Percentiles rank a stretch among this genome's conserved stretches.
Conservation (phyloP, 371 early-diverging fungal species). For the Mucor plumbeus region DNA sequence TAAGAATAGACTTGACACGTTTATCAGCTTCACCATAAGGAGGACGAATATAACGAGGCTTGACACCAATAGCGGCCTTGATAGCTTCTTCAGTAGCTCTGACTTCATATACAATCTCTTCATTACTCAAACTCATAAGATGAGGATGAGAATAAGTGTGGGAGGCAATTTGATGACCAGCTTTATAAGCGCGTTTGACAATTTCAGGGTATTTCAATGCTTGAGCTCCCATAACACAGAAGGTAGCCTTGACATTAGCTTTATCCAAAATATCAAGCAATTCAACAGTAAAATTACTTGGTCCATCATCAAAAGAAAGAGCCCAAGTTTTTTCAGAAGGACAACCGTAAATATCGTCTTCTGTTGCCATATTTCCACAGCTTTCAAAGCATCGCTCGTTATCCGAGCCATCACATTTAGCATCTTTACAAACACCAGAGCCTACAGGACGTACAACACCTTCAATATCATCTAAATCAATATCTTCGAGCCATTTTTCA, state of each 20-base stretch:
- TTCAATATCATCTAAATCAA: slow-evolving; percentile 43
- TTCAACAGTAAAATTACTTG: slow-evolving; percentile 44
- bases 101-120: slow-evolving; percentile 40
- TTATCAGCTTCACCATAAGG: slow-evolving; percentile 60
- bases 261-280: slow-evolving; percentile 56
- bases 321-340: slow-evolving; percentile 30
- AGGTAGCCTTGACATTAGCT: slow-evolving; percentile 62
- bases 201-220: slow-evolving; percentile 32
- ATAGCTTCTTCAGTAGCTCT: slow-evolving; percentile 54
- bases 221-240: slow-evolving; percentile 68
- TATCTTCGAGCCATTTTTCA: slow-evolving; percentile 52
- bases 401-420: slow-evolving; percentile 43
- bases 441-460: slow-evolving; percentile 42
- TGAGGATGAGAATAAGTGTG: slow-evolving; percentile 60
- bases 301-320: slow-evolving; percentile 73
- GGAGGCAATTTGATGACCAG: slow-evolving; percentile 59
- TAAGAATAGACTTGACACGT: slow-evolving; percentile 52
- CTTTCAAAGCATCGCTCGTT: slow-evolving; percentile 48
- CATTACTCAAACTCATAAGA: slow-evolving; percentile 40
- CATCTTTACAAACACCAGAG: slow-evolving; percentile 41
- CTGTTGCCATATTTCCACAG: slow-evolving; percentile 40
- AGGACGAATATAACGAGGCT: slow-evolving; percentile 64
- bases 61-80: slow-evolving; percentile 50
- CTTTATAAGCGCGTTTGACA: slow-evolving; percentile 44
- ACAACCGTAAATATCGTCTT: slow-evolving; percentile 47